phyloP scores from a whole-genome alignment of 2,329 filamentous ascomycete species.

The Ophidiomyces ophidiicola region DNA sequence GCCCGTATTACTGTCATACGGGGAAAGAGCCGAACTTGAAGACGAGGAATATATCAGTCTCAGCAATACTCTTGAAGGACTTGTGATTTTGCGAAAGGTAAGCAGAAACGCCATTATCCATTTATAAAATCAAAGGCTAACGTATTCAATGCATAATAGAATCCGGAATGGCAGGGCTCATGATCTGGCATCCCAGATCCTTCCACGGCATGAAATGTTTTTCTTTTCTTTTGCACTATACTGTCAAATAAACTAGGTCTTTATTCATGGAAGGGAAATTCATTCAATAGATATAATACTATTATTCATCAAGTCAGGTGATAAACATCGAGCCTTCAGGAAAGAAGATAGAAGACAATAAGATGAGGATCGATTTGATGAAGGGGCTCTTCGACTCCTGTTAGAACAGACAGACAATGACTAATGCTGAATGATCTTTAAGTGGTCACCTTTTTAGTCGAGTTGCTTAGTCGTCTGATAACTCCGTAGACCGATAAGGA shows the following conservation, averaged over 20 bases:
- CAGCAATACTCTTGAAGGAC: conserved; percentile 79
- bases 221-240: conserved; percentile 7
- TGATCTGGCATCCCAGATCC: conserved; percentile 8
- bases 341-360: too few species aligned
- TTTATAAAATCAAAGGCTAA: conserved; percentile 19
- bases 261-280: not conserved
- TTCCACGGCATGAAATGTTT: conserved; percentile 6
- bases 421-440: too few species aligned
- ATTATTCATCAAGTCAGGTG: not conserved
- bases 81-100: conserved; percentile 96
- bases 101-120: conserved; percentile 21
- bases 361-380: too few species aligned
- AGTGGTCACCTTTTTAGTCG: too few species aligned
- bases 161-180: conserved; percentile 35
- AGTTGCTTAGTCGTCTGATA: too few species aligned
- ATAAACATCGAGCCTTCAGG: too few species aligned
- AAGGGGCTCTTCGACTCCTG: too few species aligned
- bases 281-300: conserved; percentile 2
- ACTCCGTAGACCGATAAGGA: too few species aligned
- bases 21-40: conserved; percentile 90
- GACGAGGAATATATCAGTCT: conserved; percentile 94
- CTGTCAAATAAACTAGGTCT: conserved; percentile 6
- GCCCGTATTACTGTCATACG: conserved; percentile 87
- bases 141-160: conserved; percentile 23
- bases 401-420: too few species aligned